Conservation (phyloP, 2,329 filamentous ascomycete genomes). For the Aspergillus cejpii region DNA sequence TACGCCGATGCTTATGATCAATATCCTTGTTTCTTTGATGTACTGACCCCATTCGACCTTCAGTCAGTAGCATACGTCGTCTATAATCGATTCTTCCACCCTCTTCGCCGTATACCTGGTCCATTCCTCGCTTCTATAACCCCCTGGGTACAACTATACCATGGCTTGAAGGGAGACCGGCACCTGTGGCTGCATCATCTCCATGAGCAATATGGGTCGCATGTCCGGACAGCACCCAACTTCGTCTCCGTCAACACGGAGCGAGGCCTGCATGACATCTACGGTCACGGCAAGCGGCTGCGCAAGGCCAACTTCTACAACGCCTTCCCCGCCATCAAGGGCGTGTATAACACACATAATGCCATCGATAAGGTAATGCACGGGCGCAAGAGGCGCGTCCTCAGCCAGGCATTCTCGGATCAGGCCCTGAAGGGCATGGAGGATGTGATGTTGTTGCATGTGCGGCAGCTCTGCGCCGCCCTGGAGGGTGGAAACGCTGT, state of each 20-base stretch:
- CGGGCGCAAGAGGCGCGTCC: slow-evolving; percentile 62
- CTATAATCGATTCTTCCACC: slow-evolving; percentile 35
- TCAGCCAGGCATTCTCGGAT: slow-evolving; percentile 66
- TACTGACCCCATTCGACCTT: background rate
- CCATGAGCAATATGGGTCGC: slow-evolving; percentile 61
- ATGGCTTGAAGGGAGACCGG: slow-evolving; percentile 66
- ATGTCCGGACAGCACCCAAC: slow-evolving; percentile 74
- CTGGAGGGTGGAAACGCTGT: slow-evolving; percentile 18
- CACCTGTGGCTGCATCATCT: slow-evolving; percentile 66
- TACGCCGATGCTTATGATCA: background rate
- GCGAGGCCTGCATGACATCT: slow-evolving; percentile 46
- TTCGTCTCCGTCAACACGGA: slow-evolving; percentile 69
- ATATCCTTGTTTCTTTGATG: too few relatives aligned
- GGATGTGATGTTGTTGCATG: slow-evolving; percentile 58
- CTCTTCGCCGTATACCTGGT: slow-evolving; percentile 28
- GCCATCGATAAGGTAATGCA: slow-evolving; percentile 62
- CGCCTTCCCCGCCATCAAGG: slow-evolving; percentile 60
- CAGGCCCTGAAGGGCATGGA: slow-evolving; percentile 62
- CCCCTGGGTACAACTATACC: slow-evolving; percentile 58
- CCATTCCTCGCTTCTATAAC: slow-evolving; percentile 28
- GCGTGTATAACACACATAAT: slow-evolving; percentile 65
- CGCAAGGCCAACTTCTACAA: slow-evolving; percentile 66
- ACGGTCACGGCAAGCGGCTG: slow-evolving; percentile 37
- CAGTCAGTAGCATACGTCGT: slow-evolving; percentile 26
- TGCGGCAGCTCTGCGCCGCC: slow-evolving; percentile 56